Conservation (phyloP, 169 alveolate genomes). For the Eimeria brunetti region DNA sequence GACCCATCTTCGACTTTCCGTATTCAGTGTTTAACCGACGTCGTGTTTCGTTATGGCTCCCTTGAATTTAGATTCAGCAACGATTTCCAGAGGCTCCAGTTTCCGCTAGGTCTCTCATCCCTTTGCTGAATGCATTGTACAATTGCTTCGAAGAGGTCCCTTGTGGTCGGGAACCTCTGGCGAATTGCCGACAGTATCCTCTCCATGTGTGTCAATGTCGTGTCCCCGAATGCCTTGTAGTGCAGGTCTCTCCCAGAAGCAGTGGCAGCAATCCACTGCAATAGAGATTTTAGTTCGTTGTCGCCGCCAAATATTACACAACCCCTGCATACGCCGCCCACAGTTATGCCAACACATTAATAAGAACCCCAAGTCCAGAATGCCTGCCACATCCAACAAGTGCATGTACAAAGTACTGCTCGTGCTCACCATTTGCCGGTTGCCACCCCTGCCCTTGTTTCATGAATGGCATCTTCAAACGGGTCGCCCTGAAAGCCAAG, state of each 20-base stretch:
- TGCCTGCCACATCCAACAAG: background rate
- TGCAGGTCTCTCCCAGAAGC: constrained; percentile 40
- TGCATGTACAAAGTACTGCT: background rate
- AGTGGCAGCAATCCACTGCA: constrained; percentile 9
- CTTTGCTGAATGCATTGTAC: constrained; percentile 10
- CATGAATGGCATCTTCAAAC: constrained; percentile 6
- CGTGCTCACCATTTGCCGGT: constrained; percentile 63
- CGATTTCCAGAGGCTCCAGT: constrained; percentile 34
- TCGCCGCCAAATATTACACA: constrained; percentile 21
- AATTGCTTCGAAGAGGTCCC: constrained; percentile 7
- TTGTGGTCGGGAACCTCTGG: constrained; percentile 21
- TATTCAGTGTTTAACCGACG: too few relatives aligned
- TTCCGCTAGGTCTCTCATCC: background rate
- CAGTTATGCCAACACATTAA: background rate
- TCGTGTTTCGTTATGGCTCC: background rate
- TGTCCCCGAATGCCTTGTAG: constrained; percentile 31
- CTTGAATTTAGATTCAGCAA: background rate
- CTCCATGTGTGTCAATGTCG: background rate
- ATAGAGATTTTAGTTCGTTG: background rate
- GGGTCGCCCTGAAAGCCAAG: constrained; percentile 79
- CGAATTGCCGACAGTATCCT: background rate
- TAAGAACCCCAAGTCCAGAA: background rate
- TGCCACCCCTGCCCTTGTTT: constrained; percentile 25
- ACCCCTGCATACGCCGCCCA: constrained; percentile 10
- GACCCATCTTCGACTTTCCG: background rate